Evolutionary conservation across 805 yeast species (phyloP).

Genomic region (Barnettozyma californica): DNA sequence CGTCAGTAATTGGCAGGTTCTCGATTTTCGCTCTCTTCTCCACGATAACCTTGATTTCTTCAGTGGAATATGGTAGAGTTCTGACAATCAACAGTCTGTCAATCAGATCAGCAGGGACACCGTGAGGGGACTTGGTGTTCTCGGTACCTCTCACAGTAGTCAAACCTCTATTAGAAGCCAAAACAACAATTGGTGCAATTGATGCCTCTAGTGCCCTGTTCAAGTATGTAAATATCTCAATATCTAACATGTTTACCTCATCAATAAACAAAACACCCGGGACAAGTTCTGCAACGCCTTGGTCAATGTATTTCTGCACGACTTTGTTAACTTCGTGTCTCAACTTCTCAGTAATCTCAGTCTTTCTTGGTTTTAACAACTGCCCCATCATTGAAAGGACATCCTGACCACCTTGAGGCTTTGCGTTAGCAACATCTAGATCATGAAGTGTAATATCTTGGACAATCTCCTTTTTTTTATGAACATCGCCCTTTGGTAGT

Average conservation of each 20-base stretch:
- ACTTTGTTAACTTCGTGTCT: constrained; percentile 93
- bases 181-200: constrained; percentile 90
- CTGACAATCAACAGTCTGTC: constrained; percentile 89
- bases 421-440: constrained; percentile 91
- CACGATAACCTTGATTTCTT: constrained; percentile 77
- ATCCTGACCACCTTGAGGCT: constrained; percentile 97
- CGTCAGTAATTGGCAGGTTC: constrained; percentile 54
- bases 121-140: constrained; percentile 86
- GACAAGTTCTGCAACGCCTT: constrained; percentile 94
- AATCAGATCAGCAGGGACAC: constrained; percentile 90
- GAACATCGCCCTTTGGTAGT: constrained; percentile 97
- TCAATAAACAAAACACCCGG: constrained; percentile 98
- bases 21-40: constrained; percentile 80
- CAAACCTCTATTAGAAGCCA: constrained; percentile 94
- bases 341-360: constrained; percentile 94
- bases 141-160: constrained; percentile 89
- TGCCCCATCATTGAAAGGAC: constrained; percentile 96
- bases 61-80: constrained; percentile 81
- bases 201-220: constrained; percentile 90
- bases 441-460: constrained; percentile 97
- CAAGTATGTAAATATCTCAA: constrained; percentile 92
- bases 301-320: constrained; percentile 92
- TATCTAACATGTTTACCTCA: constrained; percentile 97
- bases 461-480: constrained; percentile 94
- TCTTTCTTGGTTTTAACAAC: constrained; percentile 89